Percentiles rank a stretch among this genome's conserved stretches.
Conservation (phyloP, 108 stramenopile genomes). For the Pinguiococcus pyrenoidosus region DNA sequence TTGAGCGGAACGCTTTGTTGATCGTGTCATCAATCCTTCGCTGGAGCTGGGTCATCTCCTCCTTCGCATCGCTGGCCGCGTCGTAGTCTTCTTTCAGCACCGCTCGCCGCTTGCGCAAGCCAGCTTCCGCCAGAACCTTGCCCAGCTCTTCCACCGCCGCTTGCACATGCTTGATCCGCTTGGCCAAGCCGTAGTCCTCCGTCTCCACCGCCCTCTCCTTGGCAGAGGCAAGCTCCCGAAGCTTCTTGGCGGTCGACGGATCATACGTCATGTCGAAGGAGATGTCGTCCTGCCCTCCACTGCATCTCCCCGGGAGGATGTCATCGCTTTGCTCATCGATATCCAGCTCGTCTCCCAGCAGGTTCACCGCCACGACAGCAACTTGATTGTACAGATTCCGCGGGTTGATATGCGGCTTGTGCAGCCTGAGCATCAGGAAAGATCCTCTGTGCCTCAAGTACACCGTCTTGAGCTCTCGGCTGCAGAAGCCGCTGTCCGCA, state of each 20-base stretch:
- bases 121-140: not conserved
- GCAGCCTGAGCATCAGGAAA: too few relatives aligned
- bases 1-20: too few relatives aligned
- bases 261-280: slow-evolving; percentile 33
- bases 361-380: slow-evolving; percentile 23
- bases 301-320: not conserved
- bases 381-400: slow-evolving; percentile 43
- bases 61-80: slow-evolving; percentile 14
- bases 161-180: slow-evolving; percentile 29
- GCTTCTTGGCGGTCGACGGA: slow-evolving; percentile 23
- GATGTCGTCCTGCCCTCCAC: slow-evolving; percentile 10
- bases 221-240: slow-evolving; percentile 24
- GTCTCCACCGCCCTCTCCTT: slow-evolving; percentile 25
- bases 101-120: slow-evolving; percentile 11
- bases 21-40: slow-evolving; percentile 4
- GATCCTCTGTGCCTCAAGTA: too few relatives aligned
- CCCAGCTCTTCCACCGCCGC: not conserved
- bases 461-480: too few relatives aligned
- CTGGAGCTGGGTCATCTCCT: slow-evolving; percentile 9
- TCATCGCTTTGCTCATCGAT: not conserved
- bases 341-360: slow-evolving; percentile 13
- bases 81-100: slow-evolving; percentile 32
- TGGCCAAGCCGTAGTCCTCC: slow-evolving; percentile 33
- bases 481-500: too few relatives aligned
- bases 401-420: slow-evolving; percentile 42